Conservation (phyloP, 495 filamentous ascomycete genomes). For the Lasiosphaeria hispida region DNA sequence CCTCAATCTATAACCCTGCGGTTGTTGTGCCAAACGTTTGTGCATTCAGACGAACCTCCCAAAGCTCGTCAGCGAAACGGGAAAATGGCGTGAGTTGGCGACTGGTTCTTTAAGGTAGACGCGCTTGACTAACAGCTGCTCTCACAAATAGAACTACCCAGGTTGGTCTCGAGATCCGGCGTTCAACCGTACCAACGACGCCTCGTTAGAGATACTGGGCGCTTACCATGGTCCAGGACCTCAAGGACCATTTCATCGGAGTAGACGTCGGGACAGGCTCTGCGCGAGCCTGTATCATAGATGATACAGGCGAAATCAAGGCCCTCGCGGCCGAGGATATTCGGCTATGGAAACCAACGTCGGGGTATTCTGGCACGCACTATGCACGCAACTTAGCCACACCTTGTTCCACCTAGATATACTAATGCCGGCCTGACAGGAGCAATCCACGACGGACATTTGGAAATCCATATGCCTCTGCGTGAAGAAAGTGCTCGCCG, state of each 20-base stretch:
- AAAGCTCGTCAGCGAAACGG: too few species aligned
- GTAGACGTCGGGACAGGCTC: conserved; percentile 97
- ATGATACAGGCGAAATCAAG: conserved; percentile 86
- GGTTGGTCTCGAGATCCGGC: conserved; percentile 15
- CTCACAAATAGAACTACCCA: conserved; percentile 12
- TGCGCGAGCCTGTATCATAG: conserved; percentile 90
- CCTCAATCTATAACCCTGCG: too few species aligned
- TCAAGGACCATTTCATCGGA: conserved; percentile 69
- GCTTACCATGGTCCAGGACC: background rate
- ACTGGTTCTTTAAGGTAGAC: too few species aligned
- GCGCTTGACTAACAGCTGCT: too few species aligned
- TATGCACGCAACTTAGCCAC: conserved; percentile 56
- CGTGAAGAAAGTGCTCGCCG: conserved; percentile 70
- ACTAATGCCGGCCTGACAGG: conserved; percentile 47
- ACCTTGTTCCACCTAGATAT: background rate
- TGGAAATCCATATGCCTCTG: conserved; percentile 87
- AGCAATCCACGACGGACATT: conserved; percentile 97
- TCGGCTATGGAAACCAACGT: conserved; percentile 88
- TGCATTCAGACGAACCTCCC: too few species aligned
- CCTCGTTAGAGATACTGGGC: too few species aligned
- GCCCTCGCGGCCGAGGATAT: conserved; percentile 88
- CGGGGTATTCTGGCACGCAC: conserved; percentile 63
- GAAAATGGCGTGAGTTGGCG: too few species aligned
- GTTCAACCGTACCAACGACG: too few species aligned
- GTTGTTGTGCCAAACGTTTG: too few species aligned